Base-by-base conservation (phyloP, 768 basidiomycete species). In the Multifurca ochricompacta region DNA sequence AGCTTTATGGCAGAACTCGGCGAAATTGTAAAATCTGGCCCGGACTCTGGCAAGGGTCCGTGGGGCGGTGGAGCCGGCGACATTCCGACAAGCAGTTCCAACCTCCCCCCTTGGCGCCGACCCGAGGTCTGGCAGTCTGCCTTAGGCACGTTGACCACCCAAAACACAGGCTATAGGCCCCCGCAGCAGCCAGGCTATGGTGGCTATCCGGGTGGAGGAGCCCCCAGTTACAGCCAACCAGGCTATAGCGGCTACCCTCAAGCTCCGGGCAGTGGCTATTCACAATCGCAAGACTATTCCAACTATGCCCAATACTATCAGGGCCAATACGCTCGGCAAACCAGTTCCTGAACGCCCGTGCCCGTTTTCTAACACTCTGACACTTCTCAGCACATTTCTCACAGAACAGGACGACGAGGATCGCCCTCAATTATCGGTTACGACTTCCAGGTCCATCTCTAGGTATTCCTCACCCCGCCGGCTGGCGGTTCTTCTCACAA, bases 1-100 rank as follows among this genome's bases (percentile, higher is more conserved):
- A 92, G 81, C 63, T 73, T 99, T 60, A 95, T 99, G 95, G 93
- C 91, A 46, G 96, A 99, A 74, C 80, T 99, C 34, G 96, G 96
- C 49, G 96, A 99, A 73, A 79, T 79, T 31, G 79, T 73, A 44
- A 76, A 74, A 56, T 69, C 75, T 47, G 73, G 74, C 34, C 75
- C 73, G 48, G 86, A 83, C 65, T 68, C 73, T 39, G 71, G 70
- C 57, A 80, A 77, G 63, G 73, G 76, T 30, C 75, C 77, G 28
- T 85, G 85, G 71, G 79, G 84, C 60, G 80, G 60, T 46, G 60
- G 82, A 64, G 84, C 74, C 51, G 72, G 77, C 50, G 77, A 78
- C 48, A 75, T 79, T 53, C 74, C 77, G 7, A 73, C 71, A 11
- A 77, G 77, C 37, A 87, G 88, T 52, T 82, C 86, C 45, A 89